Base-by-base conservation (phyloP, 2,329 filamentous ascomycete species). In the Fusarium newnesense region DNA sequence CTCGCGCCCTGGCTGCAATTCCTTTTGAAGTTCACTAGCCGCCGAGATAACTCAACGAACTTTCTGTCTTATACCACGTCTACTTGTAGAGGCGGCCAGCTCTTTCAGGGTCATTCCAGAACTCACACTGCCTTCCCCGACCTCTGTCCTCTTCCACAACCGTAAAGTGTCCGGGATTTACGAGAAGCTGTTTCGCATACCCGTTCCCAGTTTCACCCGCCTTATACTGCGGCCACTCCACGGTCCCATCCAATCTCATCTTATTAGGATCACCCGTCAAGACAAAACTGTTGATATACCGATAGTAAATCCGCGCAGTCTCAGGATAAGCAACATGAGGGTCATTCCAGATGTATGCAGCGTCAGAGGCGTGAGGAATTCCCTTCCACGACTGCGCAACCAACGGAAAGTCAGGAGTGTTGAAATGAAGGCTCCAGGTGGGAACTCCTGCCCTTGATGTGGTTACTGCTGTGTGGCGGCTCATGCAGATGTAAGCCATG, bases 401-500 rank as follows among this genome's bases (percentile, higher is more conserved):
- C 8, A 66, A 11, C 0, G 63, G 63, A 16, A 47, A 42, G 19
- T 64, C 28, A 12, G 63, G 63, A 7, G 63, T 64, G 18, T 66
- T 66, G 18, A 64, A 66, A 8, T 44, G 63, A 12, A 66, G 60
- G 7, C 49, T 37, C 63, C 63, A 66, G 1, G 63, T 66, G 3
- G 63, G 49, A 18, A 66, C 49, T 9, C 60, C 49, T 2, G 30
- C 49, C 11, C 21, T 12, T 0, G 63, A 66, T 19, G 63, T 64
- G 4, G 40, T 44, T 7, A 24, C 7, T 1, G 63, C 60, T 1
- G 63, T 66, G 12, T 66, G 28, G 3, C 63, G 63, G 1, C 60
- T 66, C 30, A 63, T 63, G 9, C 63, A 66, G 7, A 66, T 66
- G 9, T 66, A 66, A 1, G 63, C 60, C 63, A 66, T 66, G 12